Conservation (phyloP, 2,329 filamentous ascomycete species). For the Fonsecaea pedrosoi region DNA sequence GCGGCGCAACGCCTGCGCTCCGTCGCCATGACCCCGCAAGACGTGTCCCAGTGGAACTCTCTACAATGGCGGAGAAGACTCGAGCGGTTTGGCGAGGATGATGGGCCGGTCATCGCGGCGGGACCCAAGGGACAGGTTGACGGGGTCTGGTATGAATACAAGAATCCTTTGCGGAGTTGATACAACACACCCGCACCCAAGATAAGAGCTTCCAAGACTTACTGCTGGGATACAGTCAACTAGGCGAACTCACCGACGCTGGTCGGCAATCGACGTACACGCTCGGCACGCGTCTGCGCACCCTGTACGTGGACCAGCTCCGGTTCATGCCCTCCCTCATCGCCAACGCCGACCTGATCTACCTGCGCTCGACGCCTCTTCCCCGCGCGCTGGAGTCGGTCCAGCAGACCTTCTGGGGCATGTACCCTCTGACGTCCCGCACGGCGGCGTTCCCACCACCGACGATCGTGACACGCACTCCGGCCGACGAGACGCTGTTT, state of each 20-base stretch:
- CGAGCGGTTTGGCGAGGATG: slow-evolving; percentile 77
- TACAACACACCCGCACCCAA: too few relatives aligned
- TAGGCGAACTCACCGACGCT: slow-evolving; percentile 74
- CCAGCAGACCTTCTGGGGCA: slow-evolving; percentile 75
- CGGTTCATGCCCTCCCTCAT: slow-evolving; percentile 71
- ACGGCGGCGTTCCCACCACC: slow-evolving; percentile 64
- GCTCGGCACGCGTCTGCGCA: slow-evolving; percentile 71
- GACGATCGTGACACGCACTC: slow-evolving; percentile 69
- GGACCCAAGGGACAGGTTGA: slow-evolving; percentile 76
- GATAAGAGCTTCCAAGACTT: background rate
- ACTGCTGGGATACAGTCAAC: slow-evolving; percentile 46
- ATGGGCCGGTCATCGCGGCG: slow-evolving; percentile 72
- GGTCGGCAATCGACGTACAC: slow-evolving; percentile 74
- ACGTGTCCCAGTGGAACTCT: slow-evolving; percentile 62
- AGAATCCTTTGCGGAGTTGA: too few relatives aligned
- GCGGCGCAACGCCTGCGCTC: slow-evolving; percentile 74
- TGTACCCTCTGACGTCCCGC: slow-evolving; percentile 68
- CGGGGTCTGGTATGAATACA: slow-evolving; percentile 69
- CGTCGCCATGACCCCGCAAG: slow-evolving; percentile 62
- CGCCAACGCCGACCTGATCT: slow-evolving; percentile 65
- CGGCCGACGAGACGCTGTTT: slow-evolving; percentile 77
- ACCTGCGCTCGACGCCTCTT: slow-evolving; percentile 75
- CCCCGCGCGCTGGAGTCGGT: slow-evolving; percentile 78
- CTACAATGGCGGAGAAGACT: slow-evolving; percentile 73
- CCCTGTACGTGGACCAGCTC: slow-evolving; percentile 77